phyloP scores from a whole-genome alignment of 148 eudicot species.

The Gaultheria prostrata region DNA sequence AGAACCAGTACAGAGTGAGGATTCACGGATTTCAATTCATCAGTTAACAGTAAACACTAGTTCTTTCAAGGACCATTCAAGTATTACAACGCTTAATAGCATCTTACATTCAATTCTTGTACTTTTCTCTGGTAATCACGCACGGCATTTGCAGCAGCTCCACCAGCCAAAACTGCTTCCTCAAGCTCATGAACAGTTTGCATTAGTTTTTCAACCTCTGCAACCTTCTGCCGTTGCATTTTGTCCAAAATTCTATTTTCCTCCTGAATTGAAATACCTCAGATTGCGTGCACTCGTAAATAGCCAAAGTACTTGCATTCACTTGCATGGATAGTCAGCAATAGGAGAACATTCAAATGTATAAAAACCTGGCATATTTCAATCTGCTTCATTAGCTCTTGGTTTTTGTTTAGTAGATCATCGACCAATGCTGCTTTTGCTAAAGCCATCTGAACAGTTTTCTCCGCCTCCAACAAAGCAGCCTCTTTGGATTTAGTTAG shows the following conservation, averaged over 20 bases:
- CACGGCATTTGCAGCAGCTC: constrained; percentile 97
- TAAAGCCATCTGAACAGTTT: constrained; percentile 70
- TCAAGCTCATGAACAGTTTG: constrained; percentile 93
- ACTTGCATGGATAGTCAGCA: not conserved
- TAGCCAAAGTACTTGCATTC: not conserved
- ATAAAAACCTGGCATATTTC: constrained; percentile 90
- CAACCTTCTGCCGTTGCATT: constrained; percentile 92
- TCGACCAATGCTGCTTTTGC: constrained; percentile 93
- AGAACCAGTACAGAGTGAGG: not conserved
- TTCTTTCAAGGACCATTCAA: not conserved
- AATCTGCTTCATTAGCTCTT: constrained; percentile 85
- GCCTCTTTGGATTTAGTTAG: constrained; percentile 95
- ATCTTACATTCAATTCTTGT: constrained; percentile 82
- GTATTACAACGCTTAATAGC: not conserved
- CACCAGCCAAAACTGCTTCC: constrained; percentile 97
- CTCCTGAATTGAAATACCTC: constrained; percentile 47
- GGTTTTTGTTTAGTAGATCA: constrained; percentile 91
- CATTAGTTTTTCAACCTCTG: constrained; percentile 90
- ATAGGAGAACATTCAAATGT: not conserved
- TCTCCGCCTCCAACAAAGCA: constrained; percentile 91
- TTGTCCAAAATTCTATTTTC: constrained; percentile 89
- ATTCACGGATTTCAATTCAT: not conserved
- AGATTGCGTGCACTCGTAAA: not conserved
- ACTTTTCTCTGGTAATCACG: constrained; percentile 97
- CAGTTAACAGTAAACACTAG: not conserved